Evolutionary conservation across 306 rosid genomes (phyloP), one percentile per base, ranked within the genome.

Genomic region (Luffa acutangula): DNA sequence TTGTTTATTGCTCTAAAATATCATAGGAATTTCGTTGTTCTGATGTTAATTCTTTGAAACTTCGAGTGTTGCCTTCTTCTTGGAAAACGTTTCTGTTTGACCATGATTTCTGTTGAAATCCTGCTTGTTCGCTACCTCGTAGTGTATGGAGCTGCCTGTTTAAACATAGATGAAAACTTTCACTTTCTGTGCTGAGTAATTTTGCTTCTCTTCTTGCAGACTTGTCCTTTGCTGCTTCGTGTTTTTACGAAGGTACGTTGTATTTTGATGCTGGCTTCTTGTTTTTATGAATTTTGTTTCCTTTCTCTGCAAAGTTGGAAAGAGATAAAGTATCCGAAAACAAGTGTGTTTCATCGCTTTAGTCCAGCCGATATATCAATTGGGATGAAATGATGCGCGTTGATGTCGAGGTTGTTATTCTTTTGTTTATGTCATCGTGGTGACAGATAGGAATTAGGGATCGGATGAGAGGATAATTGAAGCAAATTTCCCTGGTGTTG

Each of bases 151-250:
- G 49, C 14, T 66, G 51, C 7, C 51, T 39, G 51, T 70, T 37
- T 70, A 11, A 45, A 9, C 10, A 46, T 20, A 70, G 56, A 21
- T 10, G 4, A n/a, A 18, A 21, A 0, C 10, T 70, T 70, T 70
- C n/a, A 9, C 3, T 11, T 45, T 70, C 76, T 71, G 2, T n/a
- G 15, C 33, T 69, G 75, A 42, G 52, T 69, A 6, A 69, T 42
- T 46, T 13, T 25, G n/a, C 3, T 46, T 31, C 77, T 71, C 11
- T 20, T 46, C 20, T 33, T 83, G 45, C 93, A 94, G 97, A 93
- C 93, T 21, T 95, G 99, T 63, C 99, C 97, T 15, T 85, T 95
- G 51, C 80, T 95, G 49, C 97, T 95, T 64, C 90, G 97, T 64
- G 97, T 95, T 48, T 95, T 95, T 87, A 93, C 99, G 1, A 91